Conservation (phyloP, 73 alveolate genomes). For the Tetrahymena elliotti region DNA sequence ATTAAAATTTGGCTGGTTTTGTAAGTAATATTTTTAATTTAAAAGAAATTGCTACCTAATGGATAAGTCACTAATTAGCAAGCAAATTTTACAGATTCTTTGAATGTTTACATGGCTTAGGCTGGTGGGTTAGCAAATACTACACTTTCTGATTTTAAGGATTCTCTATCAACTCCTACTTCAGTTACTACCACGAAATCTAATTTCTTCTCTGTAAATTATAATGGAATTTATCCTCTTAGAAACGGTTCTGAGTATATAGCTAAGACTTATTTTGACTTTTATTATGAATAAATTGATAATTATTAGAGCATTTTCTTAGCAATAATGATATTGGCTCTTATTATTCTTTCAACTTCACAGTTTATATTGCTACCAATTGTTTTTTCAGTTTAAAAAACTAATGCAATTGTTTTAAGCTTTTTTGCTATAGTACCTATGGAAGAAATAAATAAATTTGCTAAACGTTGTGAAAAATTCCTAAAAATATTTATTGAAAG, state of each 20-base stretch:
- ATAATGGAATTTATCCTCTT: conserved; percentile 26
- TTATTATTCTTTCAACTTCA: conserved; percentile 9
- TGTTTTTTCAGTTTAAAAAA: neutral
- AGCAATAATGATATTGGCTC: conserved; percentile 6
- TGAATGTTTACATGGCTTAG: conserved; percentile 25
- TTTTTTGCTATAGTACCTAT: conserved; percentile 19
- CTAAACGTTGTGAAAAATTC: conserved; percentile 17
- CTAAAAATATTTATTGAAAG: neutral
- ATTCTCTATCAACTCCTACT: conserved; percentile 13
- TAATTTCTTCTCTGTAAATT: conserved; percentile 22
- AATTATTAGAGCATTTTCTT: neutral
- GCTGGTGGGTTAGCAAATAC: conserved; percentile 26
- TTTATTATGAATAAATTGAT: conserved; percentile 10
- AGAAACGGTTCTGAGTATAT: conserved; percentile 31
- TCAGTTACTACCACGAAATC: conserved; percentile 4
- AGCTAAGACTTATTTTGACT: conserved; percentile 14
- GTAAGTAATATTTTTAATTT: too few relatives aligned
- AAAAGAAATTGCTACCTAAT: conserved; percentile 4
- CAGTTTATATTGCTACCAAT: conserved; percentile 16
- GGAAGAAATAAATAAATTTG: conserved; percentile 15
- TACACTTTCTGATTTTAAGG: conserved; percentile 4
- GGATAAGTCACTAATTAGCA: neutral
- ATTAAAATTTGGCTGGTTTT: too few relatives aligned
- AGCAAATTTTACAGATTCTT: conserved; percentile 17
- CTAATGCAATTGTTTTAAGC: neutral